Conservation (phyloP, 495 filamentous ascomycete genomes). For the Aspergillus sclerotiicarbonarius region DNA sequence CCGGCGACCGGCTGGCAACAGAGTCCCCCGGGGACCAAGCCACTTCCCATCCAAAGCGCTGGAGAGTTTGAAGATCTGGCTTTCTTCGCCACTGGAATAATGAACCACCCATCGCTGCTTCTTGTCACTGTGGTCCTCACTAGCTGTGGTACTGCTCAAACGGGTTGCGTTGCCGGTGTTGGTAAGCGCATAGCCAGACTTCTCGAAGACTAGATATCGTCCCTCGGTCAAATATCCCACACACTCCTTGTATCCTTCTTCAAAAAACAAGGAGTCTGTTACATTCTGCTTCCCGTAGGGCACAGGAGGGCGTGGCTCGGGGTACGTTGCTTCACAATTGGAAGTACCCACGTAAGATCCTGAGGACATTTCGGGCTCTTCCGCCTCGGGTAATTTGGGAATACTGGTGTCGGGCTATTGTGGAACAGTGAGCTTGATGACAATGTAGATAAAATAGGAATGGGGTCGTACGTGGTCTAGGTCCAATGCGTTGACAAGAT, state of each 20-base stretch:
- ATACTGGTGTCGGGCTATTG: constrained; percentile 45
- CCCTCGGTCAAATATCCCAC: constrained; percentile 54
- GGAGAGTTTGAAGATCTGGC: constrained; percentile 43
- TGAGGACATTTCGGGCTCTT: constrained; percentile 31
- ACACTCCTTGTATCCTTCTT: constrained; percentile 53
- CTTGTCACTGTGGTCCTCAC: constrained; percentile 34
- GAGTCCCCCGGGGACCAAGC: constrained; percentile 26
- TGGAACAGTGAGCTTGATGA: constrained; percentile 3
- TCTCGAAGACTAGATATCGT: constrained; percentile 42
- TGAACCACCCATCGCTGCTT: constrained; percentile 53
- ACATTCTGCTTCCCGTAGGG: constrained; percentile 46
- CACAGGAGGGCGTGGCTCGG: constrained; percentile 38
- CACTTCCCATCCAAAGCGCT: constrained; percentile 49
- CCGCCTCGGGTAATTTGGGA: constrained; percentile 42
- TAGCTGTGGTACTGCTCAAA: constrained; percentile 32
- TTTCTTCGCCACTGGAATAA: constrained; percentile 36
- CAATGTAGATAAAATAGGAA: background rate
- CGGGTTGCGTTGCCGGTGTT: constrained; percentile 18
- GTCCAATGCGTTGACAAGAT: constrained; percentile 52
- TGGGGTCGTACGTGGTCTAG: constrained; percentile 36
- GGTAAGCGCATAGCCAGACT: constrained; percentile 30
- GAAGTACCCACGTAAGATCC: constrained; percentile 45
- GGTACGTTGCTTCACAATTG: constrained; percentile 40
- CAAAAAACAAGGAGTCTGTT: constrained; percentile 36
- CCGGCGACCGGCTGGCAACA: constrained; percentile 21